Evolutionary conservation across 2,329 filamentous ascomycete species (phyloP).

Genomic region (Calonectria leucothoes): DNA sequence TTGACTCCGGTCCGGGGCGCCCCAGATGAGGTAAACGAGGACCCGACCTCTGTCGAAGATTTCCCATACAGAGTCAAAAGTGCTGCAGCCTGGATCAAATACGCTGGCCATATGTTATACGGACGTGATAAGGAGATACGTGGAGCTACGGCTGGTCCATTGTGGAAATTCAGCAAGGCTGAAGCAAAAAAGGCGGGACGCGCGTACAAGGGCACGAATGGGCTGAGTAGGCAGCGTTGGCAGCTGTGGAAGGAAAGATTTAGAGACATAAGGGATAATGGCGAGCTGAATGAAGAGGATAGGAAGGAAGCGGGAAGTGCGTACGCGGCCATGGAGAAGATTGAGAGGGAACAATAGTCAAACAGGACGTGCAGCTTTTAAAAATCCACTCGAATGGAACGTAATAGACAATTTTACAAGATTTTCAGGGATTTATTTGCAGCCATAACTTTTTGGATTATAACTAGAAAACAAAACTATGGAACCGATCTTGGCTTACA

Average conservation of each 20-base stretch:
- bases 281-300: slow-evolving; percentile 6
- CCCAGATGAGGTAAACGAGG: slow-evolving; percentile 23
- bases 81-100: slow-evolving; percentile 19
- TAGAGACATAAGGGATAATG: slow-evolving; percentile 15
- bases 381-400: background rate
- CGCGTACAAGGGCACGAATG: slow-evolving; percentile 27
- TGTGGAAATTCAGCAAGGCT: slow-evolving; percentile 32
- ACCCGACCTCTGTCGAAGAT: slow-evolving; percentile 15
- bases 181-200: slow-evolving; percentile 21
- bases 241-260: slow-evolving; percentile 34
- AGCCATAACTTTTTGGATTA: no score
- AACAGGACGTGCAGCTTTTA: background rate
- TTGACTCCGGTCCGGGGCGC: slow-evolving; percentile 25
- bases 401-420: background rate
- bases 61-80: slow-evolving; percentile 18
- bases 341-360: background rate
- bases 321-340: slow-evolving; percentile 7
- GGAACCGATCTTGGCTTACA: no score
- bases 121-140: slow-evolving; percentile 27
- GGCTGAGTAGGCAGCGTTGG: slow-evolving; percentile 29
- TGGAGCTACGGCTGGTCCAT: slow-evolving; percentile 28
- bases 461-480: no score
- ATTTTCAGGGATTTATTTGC: background rate
- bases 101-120: slow-evolving; percentile 18
- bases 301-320: slow-evolving; percentile 2